Base-by-base conservation (phyloP, 805 yeast genomes). In the Nakazawaea ambrosiae region DNA sequence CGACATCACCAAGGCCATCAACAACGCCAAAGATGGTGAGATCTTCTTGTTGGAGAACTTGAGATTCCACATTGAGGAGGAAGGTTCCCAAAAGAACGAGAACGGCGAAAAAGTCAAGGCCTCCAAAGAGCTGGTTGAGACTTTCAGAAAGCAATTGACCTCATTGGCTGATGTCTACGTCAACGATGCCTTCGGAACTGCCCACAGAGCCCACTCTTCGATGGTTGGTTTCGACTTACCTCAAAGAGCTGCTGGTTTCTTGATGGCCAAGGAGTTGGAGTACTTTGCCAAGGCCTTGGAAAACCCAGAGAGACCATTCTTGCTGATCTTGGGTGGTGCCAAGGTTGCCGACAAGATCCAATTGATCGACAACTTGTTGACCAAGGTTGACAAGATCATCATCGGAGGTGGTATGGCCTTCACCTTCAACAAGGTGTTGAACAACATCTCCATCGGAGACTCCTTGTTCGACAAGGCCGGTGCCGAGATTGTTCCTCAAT, bases 401-500 rank as follows among this genome's bases (percentile, higher is more conserved):
- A 80, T 92, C 58, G 97, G 98, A 64, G 98, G 98, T 73, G 98
- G 98, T 72, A 92, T 92, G 98, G 92, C 98, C 45, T 92, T 90
- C 83, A 92, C 98, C 55, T 92, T 92, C 81, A 87, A 85, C 78
- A 92, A 92, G 78, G 83, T 90, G 38, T 60, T 87, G 47, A 84
- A 87, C 66, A 73, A 75, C 62, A 78, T 87, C 69, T 65, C 79
- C 48, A 92, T 92, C 53, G 98, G 98, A 66, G 70, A 81, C 65
- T 92, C 98, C 27, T 73, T 92, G 59, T 92, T 60, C 68, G 98
- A 92, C 63, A 81, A 75, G 57, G 96, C 81, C 48, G 98, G 98
- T 63, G 85, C 98, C 54, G 83, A 88, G 77, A 78, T 87, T 51
- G 98, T 89, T 59, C 92, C 90, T 61, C 71, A 80, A 63, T 78